A percentile compares a stretch with the other conserved stretches of the same genome.
Conservation (phyloP, 805 yeast species). For the Isabelozyma heimii region DNA sequence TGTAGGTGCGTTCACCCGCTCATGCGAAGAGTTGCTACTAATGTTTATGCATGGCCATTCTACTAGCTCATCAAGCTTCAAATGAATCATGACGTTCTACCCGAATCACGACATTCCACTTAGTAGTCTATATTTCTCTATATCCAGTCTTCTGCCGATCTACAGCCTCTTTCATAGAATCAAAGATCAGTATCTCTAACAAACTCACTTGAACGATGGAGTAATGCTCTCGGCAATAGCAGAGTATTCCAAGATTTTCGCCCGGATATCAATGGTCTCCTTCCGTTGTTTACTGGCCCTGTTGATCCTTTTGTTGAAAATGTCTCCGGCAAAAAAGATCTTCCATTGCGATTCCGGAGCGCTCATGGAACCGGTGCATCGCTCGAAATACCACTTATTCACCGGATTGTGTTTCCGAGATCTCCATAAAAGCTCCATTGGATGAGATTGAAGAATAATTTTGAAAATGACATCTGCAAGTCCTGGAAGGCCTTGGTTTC, state of each 20-base stretch:
- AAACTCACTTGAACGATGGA: conserved; percentile 45
- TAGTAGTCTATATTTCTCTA: too few species aligned
- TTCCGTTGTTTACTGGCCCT: conserved; percentile 6
- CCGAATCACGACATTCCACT: too few species aligned
- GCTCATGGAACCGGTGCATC: conserved; percentile 68
- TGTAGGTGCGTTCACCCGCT: too few species aligned
- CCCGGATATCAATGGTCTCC: conserved; percentile 17
- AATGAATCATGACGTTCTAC: too few species aligned
- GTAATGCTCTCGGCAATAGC: conserved; percentile 54
- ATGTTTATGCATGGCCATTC: too few species aligned
- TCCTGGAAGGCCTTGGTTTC: conserved; percentile 87
- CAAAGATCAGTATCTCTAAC: background rate
- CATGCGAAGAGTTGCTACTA: too few species aligned
- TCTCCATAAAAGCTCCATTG: conserved; percentile 82
- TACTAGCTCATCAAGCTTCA: too few species aligned
- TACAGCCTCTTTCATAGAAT: background rate
- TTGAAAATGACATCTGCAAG: conserved; percentile 93
- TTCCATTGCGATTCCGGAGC: conserved; percentile 37
- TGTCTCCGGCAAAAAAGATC: conserved; percentile 39
- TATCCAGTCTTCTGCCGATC: too few species aligned
- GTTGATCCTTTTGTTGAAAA: conserved; percentile 34
- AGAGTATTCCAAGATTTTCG: conserved; percentile 45
- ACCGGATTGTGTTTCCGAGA: conserved; percentile 85
- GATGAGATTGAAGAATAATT: conserved; percentile 64
- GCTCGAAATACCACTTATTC: conserved; percentile 95